These are phyloP conservation scores for Backusella mclennaniae DNA, from an alignment of 192 early-diverging fungal genomes.

Conservation along the genomic window DNA sequence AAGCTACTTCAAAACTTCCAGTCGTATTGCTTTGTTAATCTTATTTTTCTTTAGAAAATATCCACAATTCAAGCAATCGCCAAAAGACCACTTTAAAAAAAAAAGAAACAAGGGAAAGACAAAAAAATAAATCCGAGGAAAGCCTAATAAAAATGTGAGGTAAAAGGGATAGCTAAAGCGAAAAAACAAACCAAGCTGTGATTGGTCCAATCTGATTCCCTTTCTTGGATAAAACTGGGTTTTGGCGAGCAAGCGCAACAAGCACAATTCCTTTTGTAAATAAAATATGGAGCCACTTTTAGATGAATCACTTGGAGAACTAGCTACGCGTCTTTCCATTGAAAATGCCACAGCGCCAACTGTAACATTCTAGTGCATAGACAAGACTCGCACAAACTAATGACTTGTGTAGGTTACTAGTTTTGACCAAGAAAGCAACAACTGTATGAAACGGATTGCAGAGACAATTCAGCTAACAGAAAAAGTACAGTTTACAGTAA, in stretches of 20 bases:
- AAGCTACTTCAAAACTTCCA: too few relatives aligned
- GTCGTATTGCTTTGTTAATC: too few relatives aligned
- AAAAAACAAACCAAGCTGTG: not conserved
- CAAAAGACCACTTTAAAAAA: too few relatives aligned
- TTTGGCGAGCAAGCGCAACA: too few relatives aligned
- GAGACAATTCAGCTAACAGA: not conserved
- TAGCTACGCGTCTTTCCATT: not conserved
- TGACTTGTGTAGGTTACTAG: not conserved
- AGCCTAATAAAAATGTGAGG: too few relatives aligned
- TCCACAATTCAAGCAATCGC: too few relatives aligned
- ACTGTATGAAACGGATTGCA: not conserved
- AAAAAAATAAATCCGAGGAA: too few relatives aligned
- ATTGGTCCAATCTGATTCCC: not conserved
- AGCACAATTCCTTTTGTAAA: too few relatives aligned
- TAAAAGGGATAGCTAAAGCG: not conserved
- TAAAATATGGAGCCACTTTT: constrained; percentile 8
- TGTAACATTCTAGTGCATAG: not conserved
- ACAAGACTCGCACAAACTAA: not conserved
- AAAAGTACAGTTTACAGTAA: not conserved
- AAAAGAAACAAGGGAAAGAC: too few relatives aligned
- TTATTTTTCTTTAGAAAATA: too few relatives aligned
- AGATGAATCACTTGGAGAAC: not conserved
- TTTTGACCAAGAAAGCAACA: not conserved
- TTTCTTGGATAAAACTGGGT: not conserved
- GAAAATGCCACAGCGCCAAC: not conserved